Conservation (phyloP, 139 green algal species). For the Coelastrella sp. region DNA sequence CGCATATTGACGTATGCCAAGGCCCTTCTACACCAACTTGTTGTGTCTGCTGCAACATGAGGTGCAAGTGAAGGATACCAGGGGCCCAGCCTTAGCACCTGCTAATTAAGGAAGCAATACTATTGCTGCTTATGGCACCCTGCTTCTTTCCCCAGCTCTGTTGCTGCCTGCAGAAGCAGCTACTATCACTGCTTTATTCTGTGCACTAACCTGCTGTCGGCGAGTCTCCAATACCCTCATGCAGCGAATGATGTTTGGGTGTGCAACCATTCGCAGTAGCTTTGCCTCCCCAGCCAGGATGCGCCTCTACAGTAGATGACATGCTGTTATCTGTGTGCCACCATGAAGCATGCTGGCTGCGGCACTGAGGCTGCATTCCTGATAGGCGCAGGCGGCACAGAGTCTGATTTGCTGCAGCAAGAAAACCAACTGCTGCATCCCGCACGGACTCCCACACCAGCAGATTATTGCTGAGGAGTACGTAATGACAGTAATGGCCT, state of each 20-base stretch:
- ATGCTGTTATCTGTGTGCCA: background rate
- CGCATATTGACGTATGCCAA: background rate
- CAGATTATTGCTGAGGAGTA: background rate
- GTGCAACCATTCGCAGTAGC: conserved; percentile 52
- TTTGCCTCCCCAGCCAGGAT: conserved; percentile 52
- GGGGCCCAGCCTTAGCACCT: background rate
- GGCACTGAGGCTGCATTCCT: no score
- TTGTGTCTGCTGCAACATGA: background rate
- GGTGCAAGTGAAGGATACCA: no score
- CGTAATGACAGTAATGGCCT: background rate
- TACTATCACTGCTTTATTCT: background rate
- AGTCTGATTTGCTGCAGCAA: no score
- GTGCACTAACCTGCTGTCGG: conserved; percentile 53
- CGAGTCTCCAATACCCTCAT: conserved; percentile 54
- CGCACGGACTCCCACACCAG: no score
- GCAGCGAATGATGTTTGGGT: conserved; percentile 58
- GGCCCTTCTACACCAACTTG: background rate
- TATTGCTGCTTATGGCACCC: no score
- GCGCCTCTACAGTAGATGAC: conserved; percentile 11
- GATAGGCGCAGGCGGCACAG: no score
- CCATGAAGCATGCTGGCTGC: no score
- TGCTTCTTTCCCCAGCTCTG: background rate
- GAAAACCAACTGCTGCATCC: no score
- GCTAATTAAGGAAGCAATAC: no score
- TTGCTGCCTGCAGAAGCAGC: background rate